Conservation (phyloP, 2,329 filamentous ascomycete species). For the Ilyonectria mors-panacis region DNA sequence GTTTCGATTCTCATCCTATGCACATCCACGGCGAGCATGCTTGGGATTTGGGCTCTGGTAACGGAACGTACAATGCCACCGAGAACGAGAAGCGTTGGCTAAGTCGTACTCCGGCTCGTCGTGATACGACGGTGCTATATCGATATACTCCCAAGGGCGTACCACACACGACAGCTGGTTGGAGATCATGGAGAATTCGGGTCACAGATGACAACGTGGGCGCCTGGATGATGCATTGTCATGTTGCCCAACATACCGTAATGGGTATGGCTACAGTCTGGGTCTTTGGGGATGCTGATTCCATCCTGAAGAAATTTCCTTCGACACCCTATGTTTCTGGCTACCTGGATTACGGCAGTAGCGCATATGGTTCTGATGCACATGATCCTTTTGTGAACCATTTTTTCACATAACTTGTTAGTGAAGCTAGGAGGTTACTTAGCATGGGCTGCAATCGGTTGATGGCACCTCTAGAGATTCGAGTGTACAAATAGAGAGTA, state of each 20-base stretch:
- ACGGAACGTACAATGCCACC: too few relatives aligned
- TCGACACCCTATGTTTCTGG: constrained; percentile 54
- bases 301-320: constrained; percentile 32
- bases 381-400: constrained; percentile 30
- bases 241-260: constrained; percentile 70
- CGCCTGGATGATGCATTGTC: constrained; percentile 75
- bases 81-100: too few relatives aligned
- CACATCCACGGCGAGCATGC: too few relatives aligned
- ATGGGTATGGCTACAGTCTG: constrained; percentile 61
- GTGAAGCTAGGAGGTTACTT: too few relatives aligned
- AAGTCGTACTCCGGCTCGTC: too few relatives aligned
- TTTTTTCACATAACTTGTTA: too few relatives aligned
- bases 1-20: constrained; percentile 8
- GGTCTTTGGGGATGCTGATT: constrained; percentile 45
- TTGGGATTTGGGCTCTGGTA: too few relatives aligned
- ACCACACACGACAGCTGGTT: constrained; percentile 63
- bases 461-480: too few relatives aligned
- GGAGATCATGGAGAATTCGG: constrained; percentile 70
- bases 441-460: too few relatives aligned
- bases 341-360: constrained; percentile 62
- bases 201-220: constrained; percentile 67
- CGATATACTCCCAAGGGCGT: constrained; percentile 60
- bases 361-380: constrained; percentile 59
- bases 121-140: too few relatives aligned
- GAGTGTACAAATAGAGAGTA: too few relatives aligned